Conservation (phyloP, 2,329 filamentous ascomycete genomes). For the Stemphylium vesicarium region DNA sequence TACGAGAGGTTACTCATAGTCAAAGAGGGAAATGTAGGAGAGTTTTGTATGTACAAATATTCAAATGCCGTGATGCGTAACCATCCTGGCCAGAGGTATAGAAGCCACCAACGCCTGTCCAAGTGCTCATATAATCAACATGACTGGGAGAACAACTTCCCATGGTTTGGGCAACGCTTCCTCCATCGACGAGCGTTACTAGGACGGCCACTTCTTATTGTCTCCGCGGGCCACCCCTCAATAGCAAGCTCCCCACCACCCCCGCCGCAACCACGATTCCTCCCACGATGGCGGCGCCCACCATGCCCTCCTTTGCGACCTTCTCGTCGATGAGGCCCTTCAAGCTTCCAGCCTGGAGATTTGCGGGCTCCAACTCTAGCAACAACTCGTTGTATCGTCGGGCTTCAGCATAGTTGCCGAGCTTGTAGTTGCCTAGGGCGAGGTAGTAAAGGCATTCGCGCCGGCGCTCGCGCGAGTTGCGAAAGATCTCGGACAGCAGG, state of each 20-base stretch:
- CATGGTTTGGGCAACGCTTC: background rate
- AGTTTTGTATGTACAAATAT: conserved; percentile 14
- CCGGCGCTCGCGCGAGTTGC: conserved; percentile 86
- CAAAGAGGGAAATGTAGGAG: background rate
- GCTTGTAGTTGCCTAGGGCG: conserved; percentile 95
- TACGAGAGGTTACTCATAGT: background rate
- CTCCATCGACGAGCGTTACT: background rate
- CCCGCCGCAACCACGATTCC: conserved; percentile 91
- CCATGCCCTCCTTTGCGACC: conserved; percentile 89
- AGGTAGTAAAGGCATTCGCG: conserved; percentile 99
- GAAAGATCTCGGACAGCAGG: conserved; percentile 95
- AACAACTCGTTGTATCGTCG: conserved; percentile 92
- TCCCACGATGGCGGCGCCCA: conserved; percentile 94
- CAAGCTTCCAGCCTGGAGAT: conserved; percentile 88
- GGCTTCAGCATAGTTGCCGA: conserved; percentile 96
- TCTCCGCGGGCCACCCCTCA: conserved; percentile 72
- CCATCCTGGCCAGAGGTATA: conserved; percentile 26
- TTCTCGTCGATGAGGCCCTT: conserved; percentile 91
- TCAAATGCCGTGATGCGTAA: conserved; percentile 10
- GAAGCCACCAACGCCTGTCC: conserved; percentile 38
- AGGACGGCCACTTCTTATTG: conserved; percentile 44
- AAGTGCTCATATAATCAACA: conserved; percentile 15
- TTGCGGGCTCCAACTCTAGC: conserved; percentile 87
- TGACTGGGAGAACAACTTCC: background rate
- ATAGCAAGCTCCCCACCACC: conserved; percentile 85